Evolutionary conservation across 495 filamentous ascomycete genomes (phyloP).

Genomic region (Annulohypoxylon bovei): DNA sequence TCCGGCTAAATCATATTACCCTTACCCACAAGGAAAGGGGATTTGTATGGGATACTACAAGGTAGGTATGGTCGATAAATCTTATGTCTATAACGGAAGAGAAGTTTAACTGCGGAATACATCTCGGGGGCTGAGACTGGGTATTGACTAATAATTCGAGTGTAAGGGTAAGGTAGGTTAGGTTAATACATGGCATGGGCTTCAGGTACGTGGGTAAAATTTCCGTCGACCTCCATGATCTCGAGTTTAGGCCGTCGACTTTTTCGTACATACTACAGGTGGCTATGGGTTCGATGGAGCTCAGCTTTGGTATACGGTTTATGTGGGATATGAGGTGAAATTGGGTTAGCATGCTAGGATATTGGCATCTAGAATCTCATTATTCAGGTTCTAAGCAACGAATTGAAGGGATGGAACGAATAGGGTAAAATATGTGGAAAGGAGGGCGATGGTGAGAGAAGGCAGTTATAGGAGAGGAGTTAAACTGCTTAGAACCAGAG

Average conservation of each 20-base stretch:
- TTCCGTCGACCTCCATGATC: too few relatives aligned
- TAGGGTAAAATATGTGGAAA: background rate
- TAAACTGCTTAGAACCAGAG: background rate
- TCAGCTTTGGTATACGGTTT: too few relatives aligned
- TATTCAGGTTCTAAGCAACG: background rate
- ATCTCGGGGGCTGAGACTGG: too few relatives aligned
- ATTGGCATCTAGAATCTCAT: background rate
- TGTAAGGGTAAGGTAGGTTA: too few relatives aligned
- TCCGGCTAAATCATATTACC: conserved; percentile 20
- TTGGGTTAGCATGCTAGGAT: too few relatives aligned
- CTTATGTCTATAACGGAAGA: background rate
- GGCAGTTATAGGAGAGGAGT: background rate
- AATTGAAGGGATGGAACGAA: background rate
- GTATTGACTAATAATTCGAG: too few relatives aligned
- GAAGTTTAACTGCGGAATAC: background rate
- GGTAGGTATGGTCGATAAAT: background rate
- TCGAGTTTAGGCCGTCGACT: background rate
- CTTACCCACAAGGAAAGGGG: background rate
- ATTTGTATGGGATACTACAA: background rate
- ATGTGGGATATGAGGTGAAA: too few relatives aligned
- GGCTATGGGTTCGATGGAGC: too few relatives aligned
- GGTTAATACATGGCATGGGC: background rate
- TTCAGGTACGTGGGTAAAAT: background rate
- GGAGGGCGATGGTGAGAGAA: too few relatives aligned
- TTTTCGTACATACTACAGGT: too few relatives aligned